Base-by-base conservation (phyloP, 2,329 filamentous ascomycete species). In the Ascochyta clinopodiicola region DNA sequence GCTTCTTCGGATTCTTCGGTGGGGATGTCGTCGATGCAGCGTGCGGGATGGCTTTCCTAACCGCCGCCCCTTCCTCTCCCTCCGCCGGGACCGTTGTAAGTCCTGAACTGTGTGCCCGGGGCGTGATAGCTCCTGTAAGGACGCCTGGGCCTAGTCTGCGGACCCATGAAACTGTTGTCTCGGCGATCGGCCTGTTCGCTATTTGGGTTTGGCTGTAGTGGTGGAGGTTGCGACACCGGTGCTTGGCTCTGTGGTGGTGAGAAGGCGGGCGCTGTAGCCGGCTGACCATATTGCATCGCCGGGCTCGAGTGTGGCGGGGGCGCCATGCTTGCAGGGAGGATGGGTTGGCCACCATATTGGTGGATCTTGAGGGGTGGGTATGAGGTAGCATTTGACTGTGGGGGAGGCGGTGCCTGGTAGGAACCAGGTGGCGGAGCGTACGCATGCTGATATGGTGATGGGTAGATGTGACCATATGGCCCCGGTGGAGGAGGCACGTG, bases 321-420 rank as follows among this genome's bases (percentile, higher is more conserved):
- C 7, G 70, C 72, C 62, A 74, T 71, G 43, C 63, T 75, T 1
- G 75, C 75, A 3, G 75, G 75, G 3, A 77, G 66, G 42, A 77
- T 77, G 4, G 73, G 74, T 44, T 74, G 73, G 13, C 75, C 75
- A 1, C 75, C 75, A 45, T 76, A 77, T 51, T 77, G 75, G 7
- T 71, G 73, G 12, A 74, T 72, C 45, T 75, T 75, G 2, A 74
- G 62, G 0, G 71, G 70, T 25, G 71, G 70, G 34, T 73, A 73
- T 10, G 61, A 58, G 12, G 63, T 32, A 9, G 61, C 46, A n/a
- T 51, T 58, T 7, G 66, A 60, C 17, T 66, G 60, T 3, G 67
- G 74, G 38, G 69, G 66, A 3, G 68, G 71, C 15, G 68, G 70
- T 25, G 70, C 69, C 57, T 71, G 67, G 43, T 74, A 75, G 24